These are phyloP conservation scores for Sordariomycetes sp. DNA, from an alignment of 2,329 filamentous ascomycete genomes.

Conservation along the genomic window DNA sequence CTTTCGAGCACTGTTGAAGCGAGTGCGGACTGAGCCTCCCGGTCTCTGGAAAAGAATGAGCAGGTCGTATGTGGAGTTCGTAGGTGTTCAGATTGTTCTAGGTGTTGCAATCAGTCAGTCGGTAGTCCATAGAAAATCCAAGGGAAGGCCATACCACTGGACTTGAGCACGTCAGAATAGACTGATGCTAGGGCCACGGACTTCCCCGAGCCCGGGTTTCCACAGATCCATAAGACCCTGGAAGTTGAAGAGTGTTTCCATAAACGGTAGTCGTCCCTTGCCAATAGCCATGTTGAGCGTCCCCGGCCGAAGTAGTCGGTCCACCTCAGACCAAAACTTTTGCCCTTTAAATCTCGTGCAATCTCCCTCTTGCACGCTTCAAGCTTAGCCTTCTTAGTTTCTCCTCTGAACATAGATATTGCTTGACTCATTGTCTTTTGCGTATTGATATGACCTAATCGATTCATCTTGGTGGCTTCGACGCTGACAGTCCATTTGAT, in stretches of 20 bases:
- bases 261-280: not conserved
- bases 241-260: not conserved
- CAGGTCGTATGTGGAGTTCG: no score
- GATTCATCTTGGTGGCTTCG: not conserved
- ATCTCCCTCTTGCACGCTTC: not conserved
- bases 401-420: not conserved
- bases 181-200: not conserved
- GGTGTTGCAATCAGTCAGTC: no score
- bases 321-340: not conserved
- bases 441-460: not conserved
- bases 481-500: not conserved
- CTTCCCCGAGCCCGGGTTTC: not conserved
- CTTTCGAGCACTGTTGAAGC: not conserved
- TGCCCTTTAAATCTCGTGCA: no score
- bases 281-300: not conserved
- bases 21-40: no score
- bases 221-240: not conserved
- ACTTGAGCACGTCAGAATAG: not conserved
- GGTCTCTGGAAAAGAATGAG: no score
- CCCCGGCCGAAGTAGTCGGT: not conserved
- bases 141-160: no score
- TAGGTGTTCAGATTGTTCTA: no score
- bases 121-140: no score
- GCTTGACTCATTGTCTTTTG: not conserved
- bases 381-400: not conserved